Evolutionary conservation across 176 grass and related monocot species (phyloP).

Genomic region (Tillandsia leiboldiana): DNA sequence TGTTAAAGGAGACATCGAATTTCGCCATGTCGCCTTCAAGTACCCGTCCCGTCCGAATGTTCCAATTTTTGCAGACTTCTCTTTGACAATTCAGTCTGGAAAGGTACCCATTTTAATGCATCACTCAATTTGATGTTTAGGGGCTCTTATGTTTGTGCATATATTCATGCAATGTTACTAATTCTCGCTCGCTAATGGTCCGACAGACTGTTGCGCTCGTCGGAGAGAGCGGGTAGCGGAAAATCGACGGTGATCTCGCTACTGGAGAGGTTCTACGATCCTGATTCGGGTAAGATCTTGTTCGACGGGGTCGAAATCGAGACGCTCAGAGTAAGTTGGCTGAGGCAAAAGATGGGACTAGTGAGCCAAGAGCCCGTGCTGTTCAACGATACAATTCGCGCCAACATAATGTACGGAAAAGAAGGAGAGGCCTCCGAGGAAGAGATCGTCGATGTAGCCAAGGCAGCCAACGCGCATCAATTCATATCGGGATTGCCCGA

Average conservation of each 20-base stretch:
- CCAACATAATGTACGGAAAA: conserved; percentile 68
- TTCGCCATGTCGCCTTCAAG: conserved; percentile 58
- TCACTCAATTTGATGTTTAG: too few relatives aligned
- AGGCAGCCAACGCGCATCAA: conserved; percentile 59
- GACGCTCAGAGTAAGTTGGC: conserved; percentile 49
- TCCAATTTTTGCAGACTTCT: conserved; percentile 56
- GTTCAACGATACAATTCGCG: conserved; percentile 66
- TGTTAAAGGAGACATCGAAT: conserved; percentile 60
- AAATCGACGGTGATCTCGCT: conserved; percentile 68
- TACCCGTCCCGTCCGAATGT: conserved; percentile 62
- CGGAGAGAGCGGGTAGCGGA: conserved; percentile 74
- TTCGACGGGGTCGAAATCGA: conserved; percentile 58
- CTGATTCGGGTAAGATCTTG: conserved; percentile 48
- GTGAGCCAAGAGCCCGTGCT: conserved; percentile 82
- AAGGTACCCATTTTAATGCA: conserved; percentile 29
- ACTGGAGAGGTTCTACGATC: conserved; percentile 70
- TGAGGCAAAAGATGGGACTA: conserved; percentile 62
- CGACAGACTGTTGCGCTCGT: conserved; percentile 57
- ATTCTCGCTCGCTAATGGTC: too few relatives aligned
- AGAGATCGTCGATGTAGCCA: conserved; percentile 46
- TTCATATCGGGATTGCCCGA: conserved; percentile 69
- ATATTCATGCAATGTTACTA: too few relatives aligned
- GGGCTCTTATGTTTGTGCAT: too few relatives aligned
- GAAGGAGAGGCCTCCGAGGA: conserved; percentile 51
- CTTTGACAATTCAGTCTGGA: conserved; percentile 44